These are phyloP conservation scores for Colletotrichum nymphaeae DNA, from an alignment of 2,329 filamentous ascomycete genomes.

Conservation along the genomic window DNA sequence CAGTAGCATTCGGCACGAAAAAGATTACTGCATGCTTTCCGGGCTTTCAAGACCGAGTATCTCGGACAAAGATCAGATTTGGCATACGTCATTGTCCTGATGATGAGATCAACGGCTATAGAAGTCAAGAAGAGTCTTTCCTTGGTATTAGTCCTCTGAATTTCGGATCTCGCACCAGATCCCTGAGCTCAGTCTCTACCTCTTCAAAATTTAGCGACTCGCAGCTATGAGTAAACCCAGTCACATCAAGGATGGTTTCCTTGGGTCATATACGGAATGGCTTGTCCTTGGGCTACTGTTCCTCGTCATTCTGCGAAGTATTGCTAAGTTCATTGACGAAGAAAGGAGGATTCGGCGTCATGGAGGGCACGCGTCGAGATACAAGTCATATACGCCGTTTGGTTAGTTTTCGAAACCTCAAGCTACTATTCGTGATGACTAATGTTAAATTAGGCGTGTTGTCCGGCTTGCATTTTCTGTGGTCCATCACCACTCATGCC, in stretches of 20 bases:
- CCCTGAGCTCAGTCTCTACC: not conserved
- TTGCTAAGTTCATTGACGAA: not conserved
- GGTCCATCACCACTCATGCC: conserved; percentile 6
- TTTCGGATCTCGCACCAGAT: not conserved
- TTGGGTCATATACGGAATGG: not conserved
- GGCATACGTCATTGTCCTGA: not conserved
- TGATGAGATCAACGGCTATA: not conserved
- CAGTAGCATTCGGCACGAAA: not conserved
- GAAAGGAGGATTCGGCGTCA: not conserved
- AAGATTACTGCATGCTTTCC: not conserved
- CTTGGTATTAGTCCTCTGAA: not conserved
- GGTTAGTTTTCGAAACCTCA: not conserved
- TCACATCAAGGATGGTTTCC: not conserved
- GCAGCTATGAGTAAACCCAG: not conserved
- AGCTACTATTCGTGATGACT: not conserved
- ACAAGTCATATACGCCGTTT: not conserved
- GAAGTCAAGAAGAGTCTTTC: not conserved
- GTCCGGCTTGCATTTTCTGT: not conserved
- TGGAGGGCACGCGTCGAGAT: not conserved
- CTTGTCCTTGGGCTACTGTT: not conserved
- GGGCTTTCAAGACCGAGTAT: not conserved
- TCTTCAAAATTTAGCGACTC: not conserved
- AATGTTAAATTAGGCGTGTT: not conserved
- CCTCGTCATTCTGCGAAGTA: not conserved
- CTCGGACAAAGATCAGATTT: not conserved